These are phyloP conservation scores for Cornus controversa DNA, from an alignment of 148 eudicot species.

Conservation along the genomic window DNA sequence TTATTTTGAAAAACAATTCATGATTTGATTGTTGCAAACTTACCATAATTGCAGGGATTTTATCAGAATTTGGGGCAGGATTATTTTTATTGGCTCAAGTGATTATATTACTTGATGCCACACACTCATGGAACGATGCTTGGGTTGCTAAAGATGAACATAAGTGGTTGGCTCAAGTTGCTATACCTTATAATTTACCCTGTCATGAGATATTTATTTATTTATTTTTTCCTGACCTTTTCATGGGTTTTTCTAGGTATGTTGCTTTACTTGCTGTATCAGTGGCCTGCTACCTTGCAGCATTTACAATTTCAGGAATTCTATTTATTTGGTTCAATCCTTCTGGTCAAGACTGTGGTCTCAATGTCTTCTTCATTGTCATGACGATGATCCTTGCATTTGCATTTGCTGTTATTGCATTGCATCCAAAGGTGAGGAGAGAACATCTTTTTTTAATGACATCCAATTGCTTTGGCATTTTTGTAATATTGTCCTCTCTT, in stretches of 20 bases:
- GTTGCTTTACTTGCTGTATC: conserved; percentile 83
- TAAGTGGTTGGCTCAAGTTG: conserved; percentile 57
- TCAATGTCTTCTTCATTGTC: conserved; percentile 87
- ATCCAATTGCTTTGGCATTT: background rate
- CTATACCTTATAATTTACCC: conserved; percentile 7
- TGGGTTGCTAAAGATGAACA: conserved; percentile 99
- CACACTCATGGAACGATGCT: conserved; percentile 94
- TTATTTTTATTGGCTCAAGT: conserved; percentile 94
- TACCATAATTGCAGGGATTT: conserved; percentile 45
- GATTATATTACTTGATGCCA: conserved; percentile 81
- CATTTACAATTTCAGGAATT: conserved; percentile 69
- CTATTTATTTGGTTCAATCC: conserved; percentile 97
- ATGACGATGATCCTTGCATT: conserved; percentile 89
- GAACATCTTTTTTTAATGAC: background rate
- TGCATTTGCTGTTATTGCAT: conserved; percentile 71
- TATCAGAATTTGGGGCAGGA: conserved; percentile 96
- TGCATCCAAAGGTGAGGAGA: conserved; percentile 80
- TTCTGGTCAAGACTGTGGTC: conserved; percentile 91
- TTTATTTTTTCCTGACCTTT: conserved; percentile 13
- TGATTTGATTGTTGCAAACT: background rate
- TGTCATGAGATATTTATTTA: background rate
- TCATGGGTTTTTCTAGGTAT: conserved; percentile 58
- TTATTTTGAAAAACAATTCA: background rate
- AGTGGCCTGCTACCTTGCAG: conserved; percentile 70
- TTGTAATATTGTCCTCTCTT: background rate